Evolutionary conservation across 352 stramenopile genomes (phyloP), one percentile per base, ranked within the genome.

Genomic region (Halophytophthora polymorphica): DNA sequence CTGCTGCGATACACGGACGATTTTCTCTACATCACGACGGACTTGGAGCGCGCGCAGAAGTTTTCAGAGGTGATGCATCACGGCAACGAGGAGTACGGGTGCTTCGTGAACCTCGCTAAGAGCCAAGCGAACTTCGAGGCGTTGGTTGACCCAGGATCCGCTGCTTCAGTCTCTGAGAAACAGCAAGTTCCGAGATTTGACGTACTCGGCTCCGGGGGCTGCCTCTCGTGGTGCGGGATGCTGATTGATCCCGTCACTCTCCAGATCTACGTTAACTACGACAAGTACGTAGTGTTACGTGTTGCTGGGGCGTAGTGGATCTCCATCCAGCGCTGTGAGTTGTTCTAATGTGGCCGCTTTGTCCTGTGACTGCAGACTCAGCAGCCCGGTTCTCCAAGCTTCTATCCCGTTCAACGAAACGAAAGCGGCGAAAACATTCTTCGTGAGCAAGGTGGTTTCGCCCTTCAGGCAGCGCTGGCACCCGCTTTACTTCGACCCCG

Each of bases 1-100:
- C 34, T 91, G 17, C 67, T 93, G 41, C 71, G 83, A 10, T 91
- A 89, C 56, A 90, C 77, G 0, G 83, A 93, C 39, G 83, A 93
- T 31, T 93, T 88, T 50, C 61, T 90, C 23, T 88, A 83, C 50
- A 51, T 89, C 21, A 86, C 72, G 22, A 77, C 73, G 5, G 68
- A 85, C 49, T 7, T 77, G 21, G 62, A 64, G 12, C 64, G 77
- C 4, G 83, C 80, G 3, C 55, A 58, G 7, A 59, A 12, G 19
- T 93, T 93, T 41, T 59, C 62, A 5, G 37, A 73, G 11, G 52
- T 86, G 21, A 87, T 91, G 76, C 76, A 88, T 25, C 53, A 70
- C 31, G 75, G 77, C 2, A 81, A 80, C 21, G 53, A 72, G 1
- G 71, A 85, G 2, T 93, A 80, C 28, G 82, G 77, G 6, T 90